Percentiles rank a stretch among this genome's conserved stretches.
Conservation (phyloP, 805 yeast species). For the Kodamaea jinghongensis region DNA sequence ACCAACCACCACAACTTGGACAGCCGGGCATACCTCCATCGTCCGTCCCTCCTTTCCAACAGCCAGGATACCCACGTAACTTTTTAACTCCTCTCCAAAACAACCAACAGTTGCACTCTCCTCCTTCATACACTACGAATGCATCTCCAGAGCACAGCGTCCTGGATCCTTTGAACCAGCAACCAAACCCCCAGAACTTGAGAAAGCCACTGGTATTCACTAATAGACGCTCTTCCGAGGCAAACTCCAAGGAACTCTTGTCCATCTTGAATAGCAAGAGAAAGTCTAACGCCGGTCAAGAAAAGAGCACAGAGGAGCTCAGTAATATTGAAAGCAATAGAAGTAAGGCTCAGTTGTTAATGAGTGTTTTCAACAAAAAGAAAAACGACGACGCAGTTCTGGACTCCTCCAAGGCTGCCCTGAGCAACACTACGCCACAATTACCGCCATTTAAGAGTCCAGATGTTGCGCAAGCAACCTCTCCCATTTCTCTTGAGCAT, state of each 20-base stretch:
- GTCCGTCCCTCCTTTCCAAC: constrained; percentile 4
- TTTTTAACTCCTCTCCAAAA: constrained; percentile 4
- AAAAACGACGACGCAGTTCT: constrained; percentile 6
- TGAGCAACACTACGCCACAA: too few species aligned
- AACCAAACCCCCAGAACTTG: constrained; percentile 38
- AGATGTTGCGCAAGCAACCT: neutral
- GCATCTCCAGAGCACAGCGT: constrained; percentile 4
- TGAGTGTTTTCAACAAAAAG: constrained; percentile 26
- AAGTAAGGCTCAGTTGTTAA: constrained; percentile 30
- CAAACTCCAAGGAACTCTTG: constrained; percentile 42
- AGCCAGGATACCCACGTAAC: constrained; percentile 1
- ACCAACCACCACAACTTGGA: constrained; percentile 3
- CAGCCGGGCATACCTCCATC: too few species aligned
- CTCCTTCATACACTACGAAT: constrained; percentile 2
- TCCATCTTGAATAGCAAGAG: constrained; percentile 36
- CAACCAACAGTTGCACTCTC: constrained; percentile 7
- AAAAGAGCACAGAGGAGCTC: constrained; percentile 11
- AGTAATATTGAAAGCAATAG: constrained; percentile 22
- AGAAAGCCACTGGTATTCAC: constrained; percentile 29
- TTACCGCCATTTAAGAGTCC: too few species aligned
- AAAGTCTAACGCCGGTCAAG: constrained; percentile 2
- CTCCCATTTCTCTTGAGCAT: neutral
- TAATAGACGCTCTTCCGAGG: constrained; percentile 27
- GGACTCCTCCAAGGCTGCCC: too few species aligned
- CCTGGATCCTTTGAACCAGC: constrained; percentile 12